phyloP scores from a whole-genome alignment of 129 eudicot genomes.

The Oenanthe sinensis region DNA sequence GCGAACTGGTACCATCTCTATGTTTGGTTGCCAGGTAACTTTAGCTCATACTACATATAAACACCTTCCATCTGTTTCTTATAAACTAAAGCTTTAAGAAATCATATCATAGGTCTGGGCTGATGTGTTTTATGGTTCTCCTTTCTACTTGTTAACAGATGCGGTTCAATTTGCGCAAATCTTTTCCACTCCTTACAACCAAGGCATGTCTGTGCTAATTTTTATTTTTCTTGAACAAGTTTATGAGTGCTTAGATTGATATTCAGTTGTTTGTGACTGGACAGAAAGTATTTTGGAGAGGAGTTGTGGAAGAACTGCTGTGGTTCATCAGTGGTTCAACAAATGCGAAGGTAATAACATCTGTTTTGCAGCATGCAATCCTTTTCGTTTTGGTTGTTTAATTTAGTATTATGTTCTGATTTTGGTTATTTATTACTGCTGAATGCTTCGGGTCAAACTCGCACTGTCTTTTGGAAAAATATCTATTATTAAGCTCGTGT shows the following conservation, averaged over 20 bases:
- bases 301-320: constrained; percentile 89
- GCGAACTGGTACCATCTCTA: constrained; percentile 77
- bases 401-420: not conserved
- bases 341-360: constrained; percentile 62
- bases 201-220: constrained; percentile 39
- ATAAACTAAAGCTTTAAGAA: constrained; percentile 4
- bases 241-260: not conserved
- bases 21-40: constrained; percentile 88
- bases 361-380: not conserved
- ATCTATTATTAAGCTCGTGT: not conserved
- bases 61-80: not conserved
- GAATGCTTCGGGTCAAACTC: not conserved
- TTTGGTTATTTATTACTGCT: not conserved
- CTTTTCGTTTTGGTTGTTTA: not conserved
- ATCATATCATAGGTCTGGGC: not conserved
- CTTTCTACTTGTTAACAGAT: constrained; percentile 37
- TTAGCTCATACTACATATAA: constrained; percentile 2
- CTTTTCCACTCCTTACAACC: constrained; percentile 83
- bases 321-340: constrained; percentile 99
- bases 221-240: not conserved
- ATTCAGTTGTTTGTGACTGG: constrained; percentile 11
- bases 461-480: not conserved
- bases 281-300: constrained; percentile 93
- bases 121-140: constrained; percentile 8
- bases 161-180: constrained; percentile 74